These are phyloP conservation scores for Abortiporus biennis DNA, from an alignment of 1,284 basidiomycete species.

Conservation along the genomic window DNA sequence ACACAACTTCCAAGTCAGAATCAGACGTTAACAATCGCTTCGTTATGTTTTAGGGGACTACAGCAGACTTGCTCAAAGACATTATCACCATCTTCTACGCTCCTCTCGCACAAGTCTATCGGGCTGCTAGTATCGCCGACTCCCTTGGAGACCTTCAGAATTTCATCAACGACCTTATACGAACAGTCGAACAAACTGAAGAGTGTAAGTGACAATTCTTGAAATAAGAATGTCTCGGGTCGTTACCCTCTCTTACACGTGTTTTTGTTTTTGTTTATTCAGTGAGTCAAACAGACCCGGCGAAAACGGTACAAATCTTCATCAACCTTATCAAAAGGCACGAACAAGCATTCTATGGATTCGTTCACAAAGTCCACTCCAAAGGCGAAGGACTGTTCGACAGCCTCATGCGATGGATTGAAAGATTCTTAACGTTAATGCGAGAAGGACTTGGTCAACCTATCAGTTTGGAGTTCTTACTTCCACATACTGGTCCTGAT, in stretches of 20 bases:
- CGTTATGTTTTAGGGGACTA: conserved; percentile 63
- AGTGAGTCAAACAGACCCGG: conserved; percentile 85
- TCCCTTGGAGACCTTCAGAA: conserved; percentile 89
- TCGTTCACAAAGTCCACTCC: conserved; percentile 98
- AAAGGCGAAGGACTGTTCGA: conserved; percentile 96
- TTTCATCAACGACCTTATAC: conserved; percentile 95
- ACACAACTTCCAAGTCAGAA: neutral
- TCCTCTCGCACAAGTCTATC: conserved; percentile 97
- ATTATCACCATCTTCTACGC: conserved; percentile 99
- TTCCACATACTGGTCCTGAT: conserved; percentile 76
- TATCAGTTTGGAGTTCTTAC: conserved; percentile 79
- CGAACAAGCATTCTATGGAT: conserved; percentile 93
- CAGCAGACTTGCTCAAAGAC: conserved; percentile 93
- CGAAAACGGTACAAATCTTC: conserved; percentile 86
- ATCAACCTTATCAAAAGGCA: conserved; percentile 93
- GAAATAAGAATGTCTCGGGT: neutral
- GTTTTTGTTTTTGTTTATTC: conserved; percentile 4
- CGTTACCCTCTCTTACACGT: neutral
- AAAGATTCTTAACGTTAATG: conserved; percentile 88
- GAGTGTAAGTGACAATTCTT: conserved; percentile 55
- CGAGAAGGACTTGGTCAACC: conserved; percentile 80
- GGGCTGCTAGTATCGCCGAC: conserved; percentile 95
- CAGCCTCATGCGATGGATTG: conserved; percentile 94
- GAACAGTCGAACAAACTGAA: conserved; percentile 89
- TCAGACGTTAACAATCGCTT: neutral